Evolutionary conservation across 2,329 filamentous ascomycete genomes (phyloP), one percentile per base, ranked within the genome.

Genomic region (Colletotrichum sublineola): DNA sequence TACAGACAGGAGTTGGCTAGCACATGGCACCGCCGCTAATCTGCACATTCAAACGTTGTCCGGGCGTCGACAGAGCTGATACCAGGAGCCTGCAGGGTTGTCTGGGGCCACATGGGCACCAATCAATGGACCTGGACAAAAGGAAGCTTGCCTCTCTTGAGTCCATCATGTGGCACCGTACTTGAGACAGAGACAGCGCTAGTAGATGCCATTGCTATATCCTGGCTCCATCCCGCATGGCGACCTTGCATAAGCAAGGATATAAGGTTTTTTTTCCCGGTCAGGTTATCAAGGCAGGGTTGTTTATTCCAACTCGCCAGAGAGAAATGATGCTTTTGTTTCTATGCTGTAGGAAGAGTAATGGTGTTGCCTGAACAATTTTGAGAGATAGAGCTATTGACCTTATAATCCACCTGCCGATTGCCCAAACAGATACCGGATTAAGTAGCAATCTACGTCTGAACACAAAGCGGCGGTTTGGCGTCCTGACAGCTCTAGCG

Each of bases 101-200:
- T 44, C n/a, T 5, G 42, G 56, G n/a, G 15, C 4, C 11, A 58
- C 38, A 18, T 42, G 24, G 36, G 29, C 5, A 36, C 40, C 15
- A n/a, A 31, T 46, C 29, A 61, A 18, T 18, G 36, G 36, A 9
- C 42, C 31, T 18, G 36, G 36, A 9, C 42, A 20, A 46, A 20
- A 44, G 42, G 18, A 31, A 48, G 42, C 42, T 48, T 48, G 58
- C 36, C 40, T 62, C 15, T 46, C 58, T 48, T 48, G 42, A 62
- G 58, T 62, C 20, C n/a, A 15, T 29, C 6, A 48, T n/a, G 4
- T 14, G 15, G 15, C 9, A 18, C 12, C 29, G 18, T 31, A 48
- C 14, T 44, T 33, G 29, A 61, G 58, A 62, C 40, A 31, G 58
- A 48, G n/a, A 62, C 11, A 29, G 29, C 58, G 42, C 42, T 62